A percentile compares a stretch with the other conserved stretches of the same genome.
These are phyloP conservation scores for Leccinum subatratum DNA, from an alignment of 1,284 basidiomycete genomes.

Conservation along the genomic window DNA sequence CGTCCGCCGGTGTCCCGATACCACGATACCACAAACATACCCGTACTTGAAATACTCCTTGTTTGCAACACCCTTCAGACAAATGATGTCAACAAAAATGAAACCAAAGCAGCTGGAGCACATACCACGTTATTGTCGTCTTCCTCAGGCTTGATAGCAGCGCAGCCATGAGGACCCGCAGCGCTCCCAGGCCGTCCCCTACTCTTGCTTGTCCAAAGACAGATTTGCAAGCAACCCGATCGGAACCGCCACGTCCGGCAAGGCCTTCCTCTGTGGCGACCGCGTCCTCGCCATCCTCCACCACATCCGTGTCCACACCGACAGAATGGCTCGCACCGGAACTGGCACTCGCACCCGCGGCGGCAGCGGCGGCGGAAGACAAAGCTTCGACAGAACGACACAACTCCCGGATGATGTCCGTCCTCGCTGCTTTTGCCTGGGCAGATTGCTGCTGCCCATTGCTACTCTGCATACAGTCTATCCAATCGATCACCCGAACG, in stretches of 20 bases:
- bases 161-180: slow-evolving; percentile 11
- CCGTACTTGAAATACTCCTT: slow-evolving; percentile 76
- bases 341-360: not conserved
- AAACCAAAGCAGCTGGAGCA: slow-evolving; percentile 14
- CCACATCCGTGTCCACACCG: slow-evolving; percentile 7
- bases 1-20: slow-evolving; percentile 54
- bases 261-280: slow-evolving; percentile 30
- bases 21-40: slow-evolving; percentile 32
- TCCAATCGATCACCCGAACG: too few relatives aligned
- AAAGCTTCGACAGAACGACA: slow-evolving; percentile 28
- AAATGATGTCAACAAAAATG: slow-evolving; percentile 24
- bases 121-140: slow-evolving; percentile 66
- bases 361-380: not conserved
- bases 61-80: slow-evolving; percentile 59
- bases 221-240: slow-evolving; percentile 69
- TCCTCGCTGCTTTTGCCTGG: too few relatives aligned
- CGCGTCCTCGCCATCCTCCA: slow-evolving; percentile 29
- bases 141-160: slow-evolving; percentile 24
- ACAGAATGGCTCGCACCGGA: not conserved
- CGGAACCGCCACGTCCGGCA: slow-evolving; percentile 67
- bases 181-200: slow-evolving; percentile 23
- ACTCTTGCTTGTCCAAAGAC: slow-evolving; percentile 49
- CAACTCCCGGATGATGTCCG: too few relatives aligned
- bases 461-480: too few relatives aligned
- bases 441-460: too few relatives aligned